These are phyloP conservation scores for Nidularia sp. DNA, from an alignment of 768 basidiomycete genomes.

Conservation along the genomic window DNA sequence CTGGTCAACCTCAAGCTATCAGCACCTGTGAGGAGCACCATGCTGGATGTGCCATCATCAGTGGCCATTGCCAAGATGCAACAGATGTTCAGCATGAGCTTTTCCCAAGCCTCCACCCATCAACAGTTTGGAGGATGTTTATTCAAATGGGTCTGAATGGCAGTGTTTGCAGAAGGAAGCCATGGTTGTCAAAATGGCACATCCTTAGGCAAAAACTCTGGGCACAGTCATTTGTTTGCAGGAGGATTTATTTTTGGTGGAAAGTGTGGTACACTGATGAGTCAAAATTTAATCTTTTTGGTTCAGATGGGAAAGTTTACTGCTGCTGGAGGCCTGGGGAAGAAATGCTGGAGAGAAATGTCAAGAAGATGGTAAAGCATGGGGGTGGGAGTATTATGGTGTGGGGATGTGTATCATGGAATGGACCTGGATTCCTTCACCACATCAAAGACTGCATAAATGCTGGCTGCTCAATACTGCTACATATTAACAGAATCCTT, in stretches of 20 bases:
- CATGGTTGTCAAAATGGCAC: constrained; percentile 1
- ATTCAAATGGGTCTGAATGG: constrained; percentile 5
- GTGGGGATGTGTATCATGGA: constrained; percentile 21
- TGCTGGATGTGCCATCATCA: neutral
- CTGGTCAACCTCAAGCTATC: constrained; percentile 1
- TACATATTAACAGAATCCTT: constrained; percentile 17
- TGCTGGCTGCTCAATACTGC: constrained; percentile 7
- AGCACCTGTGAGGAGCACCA: neutral
- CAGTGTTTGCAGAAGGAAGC: constrained; percentile 2
- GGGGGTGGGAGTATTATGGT: constrained; percentile 24
- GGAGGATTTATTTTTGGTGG: constrained; percentile 21
- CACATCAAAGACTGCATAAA: constrained; percentile 22
- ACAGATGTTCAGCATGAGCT: constrained; percentile 3
- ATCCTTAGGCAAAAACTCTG: neutral
- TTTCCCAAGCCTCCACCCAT: constrained; percentile 1
- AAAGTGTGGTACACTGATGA: constrained; percentile 22
- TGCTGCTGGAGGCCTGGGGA: constrained; percentile 13
- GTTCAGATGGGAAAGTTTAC: constrained; percentile 21
- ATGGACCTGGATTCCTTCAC: constrained; percentile 16
- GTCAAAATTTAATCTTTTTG: constrained; percentile 23
- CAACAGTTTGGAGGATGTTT: constrained; percentile 5
- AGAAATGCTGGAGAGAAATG: constrained; percentile 7
- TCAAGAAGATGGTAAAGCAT: constrained; percentile 19
- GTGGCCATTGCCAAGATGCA: neutral
- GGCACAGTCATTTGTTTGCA: constrained; percentile 10